Evolutionary conservation across 805 yeast species (phyloP).

Genomic region (Candida wancherniae): DNA sequence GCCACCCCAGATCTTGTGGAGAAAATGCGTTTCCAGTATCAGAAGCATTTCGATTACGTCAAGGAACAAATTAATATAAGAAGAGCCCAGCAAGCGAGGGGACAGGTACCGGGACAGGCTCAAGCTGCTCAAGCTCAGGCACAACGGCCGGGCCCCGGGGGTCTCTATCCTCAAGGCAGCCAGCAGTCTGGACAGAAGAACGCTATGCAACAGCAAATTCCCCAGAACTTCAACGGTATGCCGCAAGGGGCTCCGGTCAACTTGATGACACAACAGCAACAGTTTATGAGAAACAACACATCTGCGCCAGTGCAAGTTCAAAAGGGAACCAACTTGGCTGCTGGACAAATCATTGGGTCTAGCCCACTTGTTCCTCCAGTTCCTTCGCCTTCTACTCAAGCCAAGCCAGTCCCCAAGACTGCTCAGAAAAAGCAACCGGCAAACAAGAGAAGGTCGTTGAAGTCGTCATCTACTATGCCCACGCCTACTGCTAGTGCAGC

Average conservation of each 20-base stretch:
- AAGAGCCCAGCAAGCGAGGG: constrained; percentile 30
- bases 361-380: constrained; percentile 12
- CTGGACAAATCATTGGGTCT: constrained; percentile 7
- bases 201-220: constrained; percentile 9
- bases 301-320: constrained; percentile 6
- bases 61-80: constrained; percentile 51
- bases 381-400: constrained; percentile 8
- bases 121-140: constrained; percentile 4
- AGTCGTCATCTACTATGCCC: constrained; percentile 24
- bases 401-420: constrained; percentile 23
- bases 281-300: constrained; percentile 5
- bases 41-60: constrained; percentile 69
- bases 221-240: constrained; percentile 6
- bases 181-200: constrained; percentile 8
- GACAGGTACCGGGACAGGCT: constrained; percentile 7
- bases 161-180: constrained; percentile 1
- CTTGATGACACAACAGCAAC: constrained; percentile 6
- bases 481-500: constrained; percentile 34
- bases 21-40: constrained; percentile 66
- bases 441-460: constrained; percentile 13
- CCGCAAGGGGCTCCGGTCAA: constrained; percentile 2
- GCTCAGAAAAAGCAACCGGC: constrained; percentile 6
- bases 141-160: constrained; percentile 6
- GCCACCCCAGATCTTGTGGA: constrained; percentile 72
- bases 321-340: constrained; percentile 5